phyloP scores from a whole-genome alignment of 169 alveolate genomes.

The Plasmodium gallinaceum region DNA sequence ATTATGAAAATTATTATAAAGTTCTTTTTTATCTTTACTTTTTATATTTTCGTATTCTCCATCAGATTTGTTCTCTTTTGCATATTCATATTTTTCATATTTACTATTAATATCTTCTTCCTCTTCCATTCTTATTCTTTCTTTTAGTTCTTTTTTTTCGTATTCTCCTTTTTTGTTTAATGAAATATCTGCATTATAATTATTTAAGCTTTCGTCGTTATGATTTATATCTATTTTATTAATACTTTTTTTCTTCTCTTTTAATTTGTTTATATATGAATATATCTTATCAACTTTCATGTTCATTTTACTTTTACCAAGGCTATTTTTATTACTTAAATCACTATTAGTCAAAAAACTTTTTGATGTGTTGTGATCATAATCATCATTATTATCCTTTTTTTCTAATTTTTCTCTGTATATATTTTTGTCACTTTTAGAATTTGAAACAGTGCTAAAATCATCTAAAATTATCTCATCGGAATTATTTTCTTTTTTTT shows the following conservation, averaged over 20 bases:
- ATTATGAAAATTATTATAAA: neutral
- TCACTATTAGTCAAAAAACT: constrained; percentile 15
- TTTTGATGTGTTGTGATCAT: constrained; percentile 5
- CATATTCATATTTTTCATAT: neutral
- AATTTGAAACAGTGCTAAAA: constrained; percentile 11
- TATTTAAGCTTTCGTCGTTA: neutral
- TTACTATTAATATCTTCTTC: neutral
- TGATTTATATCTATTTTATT: constrained; percentile 11
- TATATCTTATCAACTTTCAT: constrained; percentile 54
- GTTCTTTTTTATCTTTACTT: neutral
- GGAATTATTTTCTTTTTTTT: neutral
- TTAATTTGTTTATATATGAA: constrained; percentile 56
- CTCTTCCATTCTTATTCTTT: neutral
- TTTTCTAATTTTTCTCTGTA: constrained; percentile 1
- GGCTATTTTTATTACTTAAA: constrained; percentile 15
- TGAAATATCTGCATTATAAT: neutral
- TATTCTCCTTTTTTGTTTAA: neutral
- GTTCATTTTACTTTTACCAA: constrained; percentile 17
- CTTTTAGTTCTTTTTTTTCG: neutral
- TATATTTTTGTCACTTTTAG: neutral
- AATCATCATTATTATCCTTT: neutral
- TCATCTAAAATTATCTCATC: neutral
- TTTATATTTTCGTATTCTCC: neutral
- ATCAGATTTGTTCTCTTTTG: neutral
- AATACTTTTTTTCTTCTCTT: constrained; percentile 32